Evolutionary conservation across 805 yeast genomes (phyloP).

Genomic region (Hanseniaspora lindneri): DNA sequence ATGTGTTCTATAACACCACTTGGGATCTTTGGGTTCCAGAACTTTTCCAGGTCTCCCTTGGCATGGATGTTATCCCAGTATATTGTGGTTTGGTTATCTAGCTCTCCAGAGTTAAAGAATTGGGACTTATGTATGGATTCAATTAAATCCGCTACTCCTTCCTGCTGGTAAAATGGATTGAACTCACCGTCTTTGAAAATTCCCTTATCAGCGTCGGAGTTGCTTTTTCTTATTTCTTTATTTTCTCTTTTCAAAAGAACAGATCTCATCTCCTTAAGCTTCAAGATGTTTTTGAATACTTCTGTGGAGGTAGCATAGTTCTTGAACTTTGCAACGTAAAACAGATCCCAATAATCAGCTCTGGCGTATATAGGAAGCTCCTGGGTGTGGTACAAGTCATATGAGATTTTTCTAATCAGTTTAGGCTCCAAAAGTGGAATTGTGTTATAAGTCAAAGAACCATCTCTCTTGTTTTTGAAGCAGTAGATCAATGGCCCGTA

Average conservation of each 20-base stretch:
- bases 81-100: constrained; percentile 36
- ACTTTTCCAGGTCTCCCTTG: constrained; percentile 54
- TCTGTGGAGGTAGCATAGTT: constrained; percentile 52
- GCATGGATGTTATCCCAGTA: constrained; percentile 85
- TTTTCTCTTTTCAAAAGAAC: constrained; percentile 48
- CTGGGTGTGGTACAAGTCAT: constrained; percentile 78
- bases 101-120: constrained; percentile 41
- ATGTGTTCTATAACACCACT: constrained; percentile 1
- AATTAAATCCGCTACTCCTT: constrained; percentile 71
- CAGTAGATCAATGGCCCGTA: constrained; percentile 75
- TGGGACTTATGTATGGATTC: constrained; percentile 24
- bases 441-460: constrained; percentile 84
- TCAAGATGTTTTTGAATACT: constrained; percentile 62
- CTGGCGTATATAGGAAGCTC: constrained; percentile 64
- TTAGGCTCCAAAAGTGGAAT: constrained; percentile 42
- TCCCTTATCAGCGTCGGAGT: constrained; percentile 42
- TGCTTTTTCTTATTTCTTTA: constrained; percentile 54
- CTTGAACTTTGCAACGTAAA: constrained; percentile 68
- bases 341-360: constrained; percentile 78
- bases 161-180: constrained; percentile 83
- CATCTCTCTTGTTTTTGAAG: constrained; percentile 75
- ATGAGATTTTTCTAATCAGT: constrained; percentile 53
- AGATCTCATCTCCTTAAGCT: constrained; percentile 65
- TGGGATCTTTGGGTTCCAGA: constrained; percentile 49
- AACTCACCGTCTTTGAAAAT: constrained; percentile 80